Conservation (phyloP, 768 basidiomycete genomes). For the Leccinum boreale region DNA sequence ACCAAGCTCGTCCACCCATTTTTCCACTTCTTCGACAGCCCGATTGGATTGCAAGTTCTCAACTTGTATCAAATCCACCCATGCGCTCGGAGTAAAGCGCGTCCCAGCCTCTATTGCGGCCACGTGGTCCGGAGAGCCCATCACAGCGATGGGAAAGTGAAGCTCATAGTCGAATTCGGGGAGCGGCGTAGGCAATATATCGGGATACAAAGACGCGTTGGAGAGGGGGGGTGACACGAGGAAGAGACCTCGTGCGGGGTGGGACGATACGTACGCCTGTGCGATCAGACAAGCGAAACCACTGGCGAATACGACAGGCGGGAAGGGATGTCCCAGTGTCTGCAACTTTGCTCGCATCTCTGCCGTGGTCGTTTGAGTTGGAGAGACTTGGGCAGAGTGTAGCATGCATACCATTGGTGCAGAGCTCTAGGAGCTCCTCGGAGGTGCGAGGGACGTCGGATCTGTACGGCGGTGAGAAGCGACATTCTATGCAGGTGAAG, state of each 20-base stretch:
- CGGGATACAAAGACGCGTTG: slow-evolving; percentile 33
- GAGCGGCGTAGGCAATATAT: slow-evolving; percentile 35
- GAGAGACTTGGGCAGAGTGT: not conserved
- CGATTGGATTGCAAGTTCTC: slow-evolving; percentile 36
- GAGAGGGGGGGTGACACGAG: slow-evolving; percentile 55
- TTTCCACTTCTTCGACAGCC: slow-evolving; percentile 41
- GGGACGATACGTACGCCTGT: slow-evolving; percentile 65
- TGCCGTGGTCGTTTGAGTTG: slow-evolving; percentile 14
- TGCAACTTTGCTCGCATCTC: slow-evolving; percentile 44
- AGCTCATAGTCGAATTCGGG: slow-evolving; percentile 60
- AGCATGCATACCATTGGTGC: slow-evolving; percentile 37
- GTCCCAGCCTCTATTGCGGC: slow-evolving; percentile 33
- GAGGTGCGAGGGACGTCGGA: not conserved
- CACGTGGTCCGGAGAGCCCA: slow-evolving; percentile 37
- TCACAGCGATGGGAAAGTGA: slow-evolving; percentile 56
- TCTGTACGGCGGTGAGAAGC: slow-evolving; percentile 31
- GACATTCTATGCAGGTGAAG: slow-evolving; percentile 46
- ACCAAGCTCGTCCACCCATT: slow-evolving; percentile 56
- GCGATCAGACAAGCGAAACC: slow-evolving; percentile 51
- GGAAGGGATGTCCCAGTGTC: slow-evolving; percentile 46
- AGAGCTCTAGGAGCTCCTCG: slow-evolving; percentile 35
- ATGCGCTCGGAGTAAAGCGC: slow-evolving; percentile 40
- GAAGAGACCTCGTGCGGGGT: slow-evolving; percentile 60
- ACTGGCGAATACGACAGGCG: slow-evolving; percentile 55
- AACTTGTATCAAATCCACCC: slow-evolving; percentile 38